These are phyloP conservation scores for Ascosphaera aggregata DNA, from an alignment of 2,329 filamentous ascomycete species.

Conservation along the genomic window DNA sequence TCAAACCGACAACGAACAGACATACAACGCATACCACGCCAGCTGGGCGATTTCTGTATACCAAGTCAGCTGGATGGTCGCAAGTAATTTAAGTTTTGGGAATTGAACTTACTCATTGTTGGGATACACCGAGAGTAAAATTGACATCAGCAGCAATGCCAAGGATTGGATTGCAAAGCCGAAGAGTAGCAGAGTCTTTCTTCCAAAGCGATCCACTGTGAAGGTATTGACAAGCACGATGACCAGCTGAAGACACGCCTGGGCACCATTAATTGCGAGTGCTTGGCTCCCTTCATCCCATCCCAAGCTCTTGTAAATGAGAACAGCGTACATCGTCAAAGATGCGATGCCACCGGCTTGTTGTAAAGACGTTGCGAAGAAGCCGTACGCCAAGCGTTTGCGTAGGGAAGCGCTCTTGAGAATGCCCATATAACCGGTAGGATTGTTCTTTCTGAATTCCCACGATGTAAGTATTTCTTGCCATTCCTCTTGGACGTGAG, in stretches of 20 bases:
- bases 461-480: constrained; percentile 15
- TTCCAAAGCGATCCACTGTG: constrained; percentile 16
- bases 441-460: constrained; percentile 13
- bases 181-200: constrained; percentile 13
- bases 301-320: constrained; percentile 18
- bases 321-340: constrained; percentile 17
- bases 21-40: constrained; percentile 19
- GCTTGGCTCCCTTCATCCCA: constrained; percentile 16
- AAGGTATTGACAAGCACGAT: constrained; percentile 20
- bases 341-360: constrained; percentile 14
- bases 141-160: constrained; percentile 16
- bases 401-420: constrained; percentile 13
- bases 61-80: neutral
- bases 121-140: constrained; percentile 17
- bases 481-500: constrained; percentile 14
- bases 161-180: constrained; percentile 17
- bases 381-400: constrained; percentile 16
- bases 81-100: neutral
- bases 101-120: constrained; percentile 8
- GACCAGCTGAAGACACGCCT: constrained; percentile 16
- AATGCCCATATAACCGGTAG: constrained; percentile 13
- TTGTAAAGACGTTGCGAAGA: constrained; percentile 14
- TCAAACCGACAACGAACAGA: constrained; percentile 21
- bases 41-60: constrained; percentile 13
- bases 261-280: constrained; percentile 17